A percentile compares a stretch with the other conserved stretches of the same genome.
Conservation (phyloP, 495 filamentous ascomycete genomes). For the Beverwykella pulmonaria region DNA sequence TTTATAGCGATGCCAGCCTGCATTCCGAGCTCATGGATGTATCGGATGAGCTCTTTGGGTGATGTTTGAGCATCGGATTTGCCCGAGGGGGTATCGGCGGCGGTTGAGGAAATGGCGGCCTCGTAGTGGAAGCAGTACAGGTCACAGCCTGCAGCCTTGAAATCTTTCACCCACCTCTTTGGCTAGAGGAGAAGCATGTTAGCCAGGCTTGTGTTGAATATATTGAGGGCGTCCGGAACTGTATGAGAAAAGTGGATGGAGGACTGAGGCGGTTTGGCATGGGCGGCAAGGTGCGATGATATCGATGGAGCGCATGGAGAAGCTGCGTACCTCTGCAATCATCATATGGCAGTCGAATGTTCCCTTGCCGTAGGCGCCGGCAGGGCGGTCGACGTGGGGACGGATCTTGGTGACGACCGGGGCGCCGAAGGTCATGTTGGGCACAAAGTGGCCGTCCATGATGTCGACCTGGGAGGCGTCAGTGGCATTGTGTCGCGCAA, state of each 20-base stretch:
- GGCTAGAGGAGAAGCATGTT: slow-evolving; percentile 58
- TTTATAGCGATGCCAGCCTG: slow-evolving; percentile 95
- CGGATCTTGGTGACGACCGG: slow-evolving; percentile 94
- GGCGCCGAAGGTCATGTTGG: slow-evolving; percentile 94
- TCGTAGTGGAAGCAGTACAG: slow-evolving; percentile 99
- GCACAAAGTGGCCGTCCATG: slow-evolving; percentile 91
- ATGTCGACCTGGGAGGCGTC: slow-evolving; percentile 39
- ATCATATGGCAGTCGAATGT: slow-evolving; percentile 99
- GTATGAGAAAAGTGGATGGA: slow-evolving; percentile 6
- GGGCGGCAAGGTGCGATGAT: slow-evolving; percentile 32
- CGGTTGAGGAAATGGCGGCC: slow-evolving; percentile 82
- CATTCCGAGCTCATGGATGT: slow-evolving; percentile 87
- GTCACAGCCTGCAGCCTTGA: slow-evolving; percentile 91
- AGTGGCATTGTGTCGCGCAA: slow-evolving; percentile 15
- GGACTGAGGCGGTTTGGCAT: background rate
- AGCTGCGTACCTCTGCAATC: slow-evolving; percentile 80
- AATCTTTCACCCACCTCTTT: slow-evolving; percentile 95
- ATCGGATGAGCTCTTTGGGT: slow-evolving; percentile 82
- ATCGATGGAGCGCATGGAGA: slow-evolving; percentile 3
- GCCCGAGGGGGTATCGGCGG: slow-evolving; percentile 75
- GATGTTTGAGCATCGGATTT: slow-evolving; percentile 67
- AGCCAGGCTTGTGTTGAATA: slow-evolving; percentile 25
- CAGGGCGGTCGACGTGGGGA: slow-evolving; percentile 70
- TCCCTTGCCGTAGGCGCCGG: slow-evolving; percentile 65
- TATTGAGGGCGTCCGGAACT: slow-evolving; percentile 27